Base-by-base conservation (phyloP, 192 early-diverging fungal genomes). In the Diversispora epigaea region DNA sequence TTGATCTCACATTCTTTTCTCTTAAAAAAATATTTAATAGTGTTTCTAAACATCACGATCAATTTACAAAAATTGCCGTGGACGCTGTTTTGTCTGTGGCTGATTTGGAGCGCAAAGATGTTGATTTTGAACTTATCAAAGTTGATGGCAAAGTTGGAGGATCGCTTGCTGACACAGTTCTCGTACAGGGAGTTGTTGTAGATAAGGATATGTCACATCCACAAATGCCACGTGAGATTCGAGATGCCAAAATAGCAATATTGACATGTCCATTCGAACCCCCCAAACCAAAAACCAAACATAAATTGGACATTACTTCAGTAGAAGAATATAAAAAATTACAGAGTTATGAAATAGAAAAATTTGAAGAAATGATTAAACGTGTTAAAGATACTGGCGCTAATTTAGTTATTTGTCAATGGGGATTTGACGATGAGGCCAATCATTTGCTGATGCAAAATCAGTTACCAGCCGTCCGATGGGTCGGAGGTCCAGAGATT, bases 121-220 rank as follows among this genome's bases (percentile, higher is more conserved):
- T 99, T 63, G 97, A 99, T 85, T 99, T 99, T 88, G 98, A 99
- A 85, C 86, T 99, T 80, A 99, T 99, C 88, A 99, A 99, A 87
- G 88, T 99, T 56, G 98, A 99, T 79, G 97, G 98, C 77, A 97
- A 98, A 81, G 91, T 98, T 60, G 98, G 98, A 75, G 98, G 97
- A 25, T 97, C 96, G 62, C 82, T 99, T 73, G 88, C 87, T 43
- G 97, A 99, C 78, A 95, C 97, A 64, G 82, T 91, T 73, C 85
- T 99, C 47, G 97, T 99, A 10, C 90, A 92, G 77, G 98, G 98
- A 77, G 96, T 99, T 77, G 92, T 99, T n/a, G 89, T 99, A 40
- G 98, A 99, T 85, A 99, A 99, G 88, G 98, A 99, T 82, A 94
- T 99, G 85, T 97, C 97, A 44, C 98, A 99, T 82, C 97, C 97